Conservation (phyloP, 1,284 basidiomycete species). For the Apiotrichum montevideense region DNA sequence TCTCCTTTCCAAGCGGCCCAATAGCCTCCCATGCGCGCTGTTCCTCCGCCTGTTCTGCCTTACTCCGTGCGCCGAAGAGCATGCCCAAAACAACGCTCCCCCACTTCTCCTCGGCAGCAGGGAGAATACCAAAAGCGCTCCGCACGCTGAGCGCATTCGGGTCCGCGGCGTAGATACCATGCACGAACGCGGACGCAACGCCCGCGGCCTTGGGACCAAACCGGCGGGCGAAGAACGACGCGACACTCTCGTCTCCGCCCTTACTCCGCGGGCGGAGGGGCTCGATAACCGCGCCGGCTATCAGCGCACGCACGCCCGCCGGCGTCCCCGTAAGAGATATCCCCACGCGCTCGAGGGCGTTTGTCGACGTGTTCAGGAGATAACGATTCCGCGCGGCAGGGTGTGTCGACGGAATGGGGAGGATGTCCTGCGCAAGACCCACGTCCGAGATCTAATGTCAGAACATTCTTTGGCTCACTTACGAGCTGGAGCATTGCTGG, state of each 20-base stretch:
- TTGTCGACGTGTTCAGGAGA: constrained; percentile 23
- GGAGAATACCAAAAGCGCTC: constrained; percentile 68
- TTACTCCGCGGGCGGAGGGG: constrained; percentile 48
- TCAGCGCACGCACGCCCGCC: constrained; percentile 32
- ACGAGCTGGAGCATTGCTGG: constrained; percentile 67
- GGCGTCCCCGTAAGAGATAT: constrained; percentile 1
- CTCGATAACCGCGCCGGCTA: constrained; percentile 58
- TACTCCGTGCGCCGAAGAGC: constrained; percentile 46
- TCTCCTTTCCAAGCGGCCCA: constrained; percentile 24
- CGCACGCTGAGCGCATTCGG: constrained; percentile 66
- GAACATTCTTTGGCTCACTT: constrained; percentile 37
- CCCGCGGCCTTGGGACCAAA: constrained; percentile 69
- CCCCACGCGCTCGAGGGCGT: constrained; percentile 2
- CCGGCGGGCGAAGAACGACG: constrained; percentile 67
- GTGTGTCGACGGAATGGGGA: constrained; percentile 34
- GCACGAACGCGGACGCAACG: constrained; percentile 76
- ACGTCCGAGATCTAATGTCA: constrained; percentile 24
- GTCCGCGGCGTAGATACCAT: constrained; percentile 90
- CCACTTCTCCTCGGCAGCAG: constrained; percentile 61
- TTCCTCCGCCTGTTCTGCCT: constrained; percentile 17
- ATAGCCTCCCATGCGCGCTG: constrained; percentile 12
- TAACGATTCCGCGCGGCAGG: constrained; percentile 43
- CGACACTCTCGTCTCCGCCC: constrained; percentile 68
- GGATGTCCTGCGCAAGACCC: constrained; percentile 22
- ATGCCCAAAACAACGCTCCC: constrained; percentile 65